These are phyloP conservation scores for Chrysoporthe puriensis DNA, from an alignment of 2,329 filamentous ascomycete species.

Conservation along the genomic window DNA sequence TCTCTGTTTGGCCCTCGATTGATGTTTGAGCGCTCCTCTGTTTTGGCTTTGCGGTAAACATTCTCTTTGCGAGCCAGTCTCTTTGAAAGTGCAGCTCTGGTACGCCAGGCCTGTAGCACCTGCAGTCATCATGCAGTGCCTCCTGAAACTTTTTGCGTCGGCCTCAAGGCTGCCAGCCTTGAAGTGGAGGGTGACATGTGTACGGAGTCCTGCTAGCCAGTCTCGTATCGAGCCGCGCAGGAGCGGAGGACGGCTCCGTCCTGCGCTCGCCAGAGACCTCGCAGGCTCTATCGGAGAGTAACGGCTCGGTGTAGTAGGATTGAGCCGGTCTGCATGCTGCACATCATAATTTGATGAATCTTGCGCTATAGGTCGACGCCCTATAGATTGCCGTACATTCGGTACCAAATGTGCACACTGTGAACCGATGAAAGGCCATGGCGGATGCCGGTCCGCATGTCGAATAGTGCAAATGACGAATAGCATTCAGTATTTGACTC, in stretches of 20 bases:
- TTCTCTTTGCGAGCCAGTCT: neutral
- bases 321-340: neutral
- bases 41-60: neutral
- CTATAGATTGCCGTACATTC: neutral
- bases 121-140: conserved; percentile 6
- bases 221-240: conserved; percentile 8
- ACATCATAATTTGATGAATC: neutral
- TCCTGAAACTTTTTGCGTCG: conserved; percentile 4
- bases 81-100: neutral
- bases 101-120: neutral
- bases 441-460: neutral
- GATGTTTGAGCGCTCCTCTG: neutral
- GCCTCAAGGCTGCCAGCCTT: neutral
- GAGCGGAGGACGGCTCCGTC: conserved; percentile 1
- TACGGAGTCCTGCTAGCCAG: neutral
- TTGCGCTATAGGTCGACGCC: neutral
- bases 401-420: neutral
- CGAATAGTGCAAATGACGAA: neutral
- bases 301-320: neutral
- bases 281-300: neutral
- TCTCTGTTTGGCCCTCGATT: neutral
- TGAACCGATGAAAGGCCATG: neutral
- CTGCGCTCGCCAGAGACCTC: neutral
- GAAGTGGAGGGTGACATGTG: conserved; percentile 3
- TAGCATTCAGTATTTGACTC: neutral